Evolutionary conservation across 2,329 filamentous ascomycete species (phyloP), one percentile per base, ranked within the genome.

Genomic region (Alternaria ventricosa): DNA sequence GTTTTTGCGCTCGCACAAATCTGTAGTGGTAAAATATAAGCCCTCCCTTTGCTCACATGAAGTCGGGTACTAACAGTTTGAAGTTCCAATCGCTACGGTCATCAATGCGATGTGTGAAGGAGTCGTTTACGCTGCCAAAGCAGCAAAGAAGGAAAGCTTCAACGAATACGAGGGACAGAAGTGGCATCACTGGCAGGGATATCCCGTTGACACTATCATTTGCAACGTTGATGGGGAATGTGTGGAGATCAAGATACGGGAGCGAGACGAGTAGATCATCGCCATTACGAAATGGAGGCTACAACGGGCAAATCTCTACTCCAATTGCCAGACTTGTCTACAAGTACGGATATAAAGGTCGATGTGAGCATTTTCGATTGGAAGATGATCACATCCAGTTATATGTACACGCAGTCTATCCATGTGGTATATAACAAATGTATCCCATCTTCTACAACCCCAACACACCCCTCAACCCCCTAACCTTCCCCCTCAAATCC

Each of bases 391-490:
- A n/a, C 0, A 15, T 25, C 15, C 12, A 25, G 9, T n/a, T 46
- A 15, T 11, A 4, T n/a, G n/a, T 23, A 46, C 6, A 25, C 9
- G 3, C 6, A 9, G 4, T 22, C 3, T 23, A 15, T 11, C 4
- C 13, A 46, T 23, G 0, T 7, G 1, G 4, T n/a, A 6, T 25
- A 25, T 2, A 13, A 12, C 13, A 46, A 4, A 6, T 25, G 22
- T 46, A 2, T 45, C 12, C 11, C 25, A 30, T 18, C n/a, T 18
- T 60, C 57, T 63, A 77, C 54, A 79, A 8, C 15, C 78, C 76
- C 28, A 79, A 47, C 44, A 84, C 73, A 51, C 75, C 80, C 63
- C 75, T 80, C 41, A 85, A 64, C 9, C 84, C 84, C 53, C 61
- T 71, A 43, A 80, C 55, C 67, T 78, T 80, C 45, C 82, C 78